These are phyloP conservation scores for Pleodorina starrii DNA, from an alignment of 139 green algal species.

Conservation along the genomic window DNA sequence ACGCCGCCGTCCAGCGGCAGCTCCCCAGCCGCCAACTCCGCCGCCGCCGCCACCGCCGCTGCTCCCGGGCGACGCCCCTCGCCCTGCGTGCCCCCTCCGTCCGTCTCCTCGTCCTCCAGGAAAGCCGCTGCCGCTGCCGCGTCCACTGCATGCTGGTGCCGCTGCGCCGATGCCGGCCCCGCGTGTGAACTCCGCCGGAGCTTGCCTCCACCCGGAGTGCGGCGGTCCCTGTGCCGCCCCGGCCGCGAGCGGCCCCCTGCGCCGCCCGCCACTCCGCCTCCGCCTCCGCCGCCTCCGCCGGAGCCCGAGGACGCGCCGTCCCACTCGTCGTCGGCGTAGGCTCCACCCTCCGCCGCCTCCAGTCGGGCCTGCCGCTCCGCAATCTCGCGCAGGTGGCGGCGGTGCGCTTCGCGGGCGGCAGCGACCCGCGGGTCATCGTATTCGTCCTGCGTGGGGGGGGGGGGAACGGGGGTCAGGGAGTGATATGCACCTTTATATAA, in stretches of 20 bases:
- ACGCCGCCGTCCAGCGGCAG: not conserved
- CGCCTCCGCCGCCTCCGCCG: not conserved
- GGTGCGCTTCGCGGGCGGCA: conserved; percentile 26
- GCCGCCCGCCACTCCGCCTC: not conserved
- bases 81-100: too few species aligned
- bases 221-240: not conserved
- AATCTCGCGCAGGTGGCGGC: conserved; percentile 27
- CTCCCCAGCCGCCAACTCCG: not conserved
- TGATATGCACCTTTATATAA: too few species aligned
- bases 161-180: not conserved
- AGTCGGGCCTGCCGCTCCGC: conserved; percentile 28
- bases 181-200: not conserved
- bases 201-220: not conserved
- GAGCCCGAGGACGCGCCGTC: not conserved
- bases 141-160: too few species aligned
- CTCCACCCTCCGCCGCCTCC: conserved; percentile 37
- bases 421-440: conserved; percentile 27
- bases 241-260: not conserved
- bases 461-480: too few species aligned
- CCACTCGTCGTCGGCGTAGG: conserved; percentile 19
- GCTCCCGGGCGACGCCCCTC: not conserved
- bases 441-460: not conserved
- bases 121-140: too few species aligned
- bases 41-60: not conserved
- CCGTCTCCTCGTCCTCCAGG: too few species aligned